phyloP scores from a whole-genome alignment of 1,139 yeast species.

The Suhomyces atakaporum region DNA sequence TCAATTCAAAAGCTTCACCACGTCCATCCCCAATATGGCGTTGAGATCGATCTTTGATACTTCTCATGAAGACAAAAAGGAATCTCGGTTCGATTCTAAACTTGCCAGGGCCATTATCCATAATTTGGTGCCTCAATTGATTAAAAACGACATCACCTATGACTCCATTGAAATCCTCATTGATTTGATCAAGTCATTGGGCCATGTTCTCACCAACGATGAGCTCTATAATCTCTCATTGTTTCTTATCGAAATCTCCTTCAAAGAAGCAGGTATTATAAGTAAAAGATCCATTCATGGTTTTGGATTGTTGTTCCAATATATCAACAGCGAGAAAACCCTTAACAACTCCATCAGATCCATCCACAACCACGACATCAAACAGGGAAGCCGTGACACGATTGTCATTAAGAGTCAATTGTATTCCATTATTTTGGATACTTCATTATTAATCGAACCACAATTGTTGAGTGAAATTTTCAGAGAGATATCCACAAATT shows the following conservation, averaged over 20 bases:
- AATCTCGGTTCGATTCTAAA: conserved; percentile 18
- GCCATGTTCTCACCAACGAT: conserved; percentile 43
- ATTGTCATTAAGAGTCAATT: conserved; percentile 14
- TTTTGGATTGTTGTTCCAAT: conserved; percentile 48
- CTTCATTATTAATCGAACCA: conserved; percentile 9
- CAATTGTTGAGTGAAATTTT: conserved; percentile 13
- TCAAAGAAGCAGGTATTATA: conserved; percentile 48
- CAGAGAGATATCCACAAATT: conserved; percentile 16
- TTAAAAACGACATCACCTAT: conserved; percentile 37
- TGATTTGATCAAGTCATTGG: conserved; percentile 59
- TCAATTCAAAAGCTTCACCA: conserved; percentile 48
- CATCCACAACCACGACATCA: conserved; percentile 9
- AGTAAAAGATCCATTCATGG: conserved; percentile 59
- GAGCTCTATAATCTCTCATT: conserved; percentile 43
- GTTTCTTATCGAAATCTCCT: conserved; percentile 42
- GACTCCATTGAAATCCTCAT: conserved; percentile 67
- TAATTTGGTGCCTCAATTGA: conserved; percentile 15
- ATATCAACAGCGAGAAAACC: conserved; percentile 21
- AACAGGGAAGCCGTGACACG: conserved; percentile 7
- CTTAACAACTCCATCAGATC: conserved; percentile 15
- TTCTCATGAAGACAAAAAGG: too few species aligned
- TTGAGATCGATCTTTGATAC: conserved; percentile 48
- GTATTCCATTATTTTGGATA: conserved; percentile 15
- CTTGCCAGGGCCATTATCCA: conserved; percentile 24
- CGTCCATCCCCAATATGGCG: conserved; percentile 71